phyloP scores from a whole-genome alignment of 345 rosid genomes.

The Bruguiera gymnorhiza region DNA sequence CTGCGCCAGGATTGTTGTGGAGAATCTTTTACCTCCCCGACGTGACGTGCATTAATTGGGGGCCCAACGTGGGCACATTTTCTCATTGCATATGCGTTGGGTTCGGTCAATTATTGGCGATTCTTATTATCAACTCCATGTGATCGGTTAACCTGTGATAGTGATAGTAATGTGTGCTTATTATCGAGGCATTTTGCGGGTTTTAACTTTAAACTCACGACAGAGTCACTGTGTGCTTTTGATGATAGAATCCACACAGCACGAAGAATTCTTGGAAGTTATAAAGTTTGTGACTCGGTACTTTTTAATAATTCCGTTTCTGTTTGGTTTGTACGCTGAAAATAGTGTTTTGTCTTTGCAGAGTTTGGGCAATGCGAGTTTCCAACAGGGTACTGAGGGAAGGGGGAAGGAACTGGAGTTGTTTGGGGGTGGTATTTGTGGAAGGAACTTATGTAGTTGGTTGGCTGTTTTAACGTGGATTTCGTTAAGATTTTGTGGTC shows the following conservation, averaged over 20 bases:
- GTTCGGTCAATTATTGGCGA: too few species aligned
- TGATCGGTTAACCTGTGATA: too few species aligned
- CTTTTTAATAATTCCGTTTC: too few species aligned
- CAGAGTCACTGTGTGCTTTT: too few species aligned
- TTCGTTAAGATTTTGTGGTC: too few species aligned
- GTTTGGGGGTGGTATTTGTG: not conserved
- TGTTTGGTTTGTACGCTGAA: not conserved
- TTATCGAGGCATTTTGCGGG: too few species aligned
- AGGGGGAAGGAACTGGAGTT: not conserved
- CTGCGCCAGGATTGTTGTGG: not conserved
- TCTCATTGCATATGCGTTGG: not conserved
- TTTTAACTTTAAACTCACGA: too few species aligned
- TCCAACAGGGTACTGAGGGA: slow-evolving; percentile 27
- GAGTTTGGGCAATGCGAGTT: slow-evolving; percentile 27
- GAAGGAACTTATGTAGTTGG: not conserved
- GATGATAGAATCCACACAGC: too few species aligned
- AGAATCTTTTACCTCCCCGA: slow-evolving; percentile 7
- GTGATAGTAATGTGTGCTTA: too few species aligned
- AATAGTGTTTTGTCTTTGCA: slow-evolving; percentile 4
- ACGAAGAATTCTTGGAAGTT: not conserved
- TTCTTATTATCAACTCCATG: too few species aligned
- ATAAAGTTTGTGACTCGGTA: not conserved
- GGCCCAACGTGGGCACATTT: not conserved
- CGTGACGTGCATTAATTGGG: slow-evolving; percentile 14
- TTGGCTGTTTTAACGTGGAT: too few species aligned